Percentiles rank a stretch among this genome's conserved stretches.
Evolutionary conservation across 345 rosid genomes (phyloP).

Genomic region (Dimocarpus longan): DNA sequence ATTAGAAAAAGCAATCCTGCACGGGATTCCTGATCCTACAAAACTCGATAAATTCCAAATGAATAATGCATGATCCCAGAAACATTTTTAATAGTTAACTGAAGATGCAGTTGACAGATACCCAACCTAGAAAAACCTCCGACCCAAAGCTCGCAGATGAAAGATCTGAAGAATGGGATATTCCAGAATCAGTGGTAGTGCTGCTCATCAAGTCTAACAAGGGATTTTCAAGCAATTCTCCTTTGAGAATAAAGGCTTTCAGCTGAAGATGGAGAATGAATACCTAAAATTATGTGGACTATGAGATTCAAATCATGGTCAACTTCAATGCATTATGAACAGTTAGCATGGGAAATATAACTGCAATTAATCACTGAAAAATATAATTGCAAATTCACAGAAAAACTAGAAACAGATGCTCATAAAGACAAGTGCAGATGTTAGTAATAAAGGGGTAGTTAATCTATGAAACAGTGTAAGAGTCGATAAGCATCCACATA

Average conservation of each 20-base stretch:
- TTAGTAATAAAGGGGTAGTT: background rate
- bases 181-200: slow-evolving; percentile 39
- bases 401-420: background rate
- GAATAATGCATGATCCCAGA: slow-evolving; percentile 14
- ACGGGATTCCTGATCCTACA: slow-evolving; percentile 57
- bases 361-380: background rate
- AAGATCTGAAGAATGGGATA: slow-evolving; percentile 40
- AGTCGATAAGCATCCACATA: background rate
- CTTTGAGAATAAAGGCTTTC: slow-evolving; percentile 44
- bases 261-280: slow-evolving; percentile 64
- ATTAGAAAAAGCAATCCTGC: slow-evolving; percentile 60
- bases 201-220: slow-evolving; percentile 22
- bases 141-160: slow-evolving; percentile 66
- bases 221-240: slow-evolving; percentile 44
- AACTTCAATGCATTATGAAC: background rate
- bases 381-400: background rate
- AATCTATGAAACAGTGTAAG: slow-evolving; percentile 10
- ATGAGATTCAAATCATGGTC: slow-evolving; percentile 16
- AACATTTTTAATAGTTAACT: background rate
- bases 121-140: slow-evolving; percentile 58
- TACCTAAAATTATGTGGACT: slow-evolving; percentile 32
- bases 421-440: background rate
- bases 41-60: slow-evolving; percentile 18
- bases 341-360: background rate
- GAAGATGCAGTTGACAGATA: slow-evolving; percentile 4